Conservation (phyloP, 495 filamentous ascomycete species). For the Cercophora samala region DNA sequence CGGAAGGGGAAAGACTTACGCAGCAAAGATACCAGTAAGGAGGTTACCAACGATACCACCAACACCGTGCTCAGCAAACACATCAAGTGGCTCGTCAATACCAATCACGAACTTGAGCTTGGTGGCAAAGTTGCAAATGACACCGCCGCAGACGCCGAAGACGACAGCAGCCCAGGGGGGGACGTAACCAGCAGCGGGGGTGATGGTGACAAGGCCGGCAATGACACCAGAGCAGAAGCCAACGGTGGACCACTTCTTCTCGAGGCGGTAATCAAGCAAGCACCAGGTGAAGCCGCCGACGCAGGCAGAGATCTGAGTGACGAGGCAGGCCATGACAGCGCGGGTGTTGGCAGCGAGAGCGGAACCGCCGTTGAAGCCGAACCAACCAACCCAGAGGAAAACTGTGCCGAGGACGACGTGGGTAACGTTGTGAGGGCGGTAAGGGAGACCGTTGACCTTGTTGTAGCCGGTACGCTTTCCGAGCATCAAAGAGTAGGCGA, state of each 20-base stretch:
- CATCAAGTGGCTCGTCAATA: constrained; percentile 89
- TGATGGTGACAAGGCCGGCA: constrained; percentile 91
- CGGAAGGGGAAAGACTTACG: constrained; percentile 41
- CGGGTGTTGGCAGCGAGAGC: constrained; percentile 88
- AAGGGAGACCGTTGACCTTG: constrained; percentile 81
- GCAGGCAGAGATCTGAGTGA: constrained; percentile 74
- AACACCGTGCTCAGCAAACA: constrained; percentile 89
- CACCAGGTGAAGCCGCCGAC: constrained; percentile 95
- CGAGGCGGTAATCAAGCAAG: constrained; percentile 88
- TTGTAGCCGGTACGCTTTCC: constrained; percentile 85
- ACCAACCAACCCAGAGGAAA: constrained; percentile 99
- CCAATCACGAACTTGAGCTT: constrained; percentile 90
- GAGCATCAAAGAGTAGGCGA: constrained; percentile 88
- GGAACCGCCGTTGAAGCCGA: constrained; percentile 95
- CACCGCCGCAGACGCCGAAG: constrained; percentile 80
- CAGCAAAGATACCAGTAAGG: constrained; percentile 86
- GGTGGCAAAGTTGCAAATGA: constrained; percentile 91
- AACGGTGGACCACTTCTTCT: constrained; percentile 95
- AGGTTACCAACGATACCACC: constrained; percentile 91
- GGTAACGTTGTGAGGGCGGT: constrained; percentile 96
- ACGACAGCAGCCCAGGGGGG: constrained; percentile 89
- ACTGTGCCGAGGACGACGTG: constrained; percentile 96
- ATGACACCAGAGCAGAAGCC: constrained; percentile 97
- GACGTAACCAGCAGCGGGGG: constrained; percentile 85
- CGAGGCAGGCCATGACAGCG: constrained; percentile 70